Evolutionary conservation across 306 rosid species (phyloP), one percentile per base, ranked within the genome.

Genomic region (Vicia faba): DNA sequence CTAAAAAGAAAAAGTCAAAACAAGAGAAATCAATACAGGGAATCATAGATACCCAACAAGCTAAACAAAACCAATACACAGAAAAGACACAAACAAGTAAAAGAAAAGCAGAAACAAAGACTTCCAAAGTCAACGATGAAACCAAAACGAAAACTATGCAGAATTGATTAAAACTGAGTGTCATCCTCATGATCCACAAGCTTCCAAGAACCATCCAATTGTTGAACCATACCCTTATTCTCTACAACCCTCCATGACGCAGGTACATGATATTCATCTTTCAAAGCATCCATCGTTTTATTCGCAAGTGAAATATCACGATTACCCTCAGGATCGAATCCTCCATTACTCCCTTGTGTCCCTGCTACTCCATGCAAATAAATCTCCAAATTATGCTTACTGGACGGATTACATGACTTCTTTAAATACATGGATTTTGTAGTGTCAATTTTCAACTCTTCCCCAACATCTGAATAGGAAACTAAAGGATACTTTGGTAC

Each of bases 311-410:
- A 85, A 63, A 92, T 63, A 51, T 86, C 96, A 4, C 98, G 88
- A 19, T 64, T 45, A 31, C 87, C 85, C 35, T 72, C 88, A 29
- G 89, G 25, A 70, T 75, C 70, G 63, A 89, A 92, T 2, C 82
- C n/a, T n/a, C n/a, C n/a, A n/a, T n/a, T n/a, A n/a, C n/a, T n/a
- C n/a, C n/a, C 93, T 8, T 86, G 81, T 1, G 88, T 79, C 11
- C 96, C 96, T 2, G 96, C 98, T 9, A 89, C 86, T 11, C 93
- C 98, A 81, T 92, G 96, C 85, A 92, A 29, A 49, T 92, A 82
- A 43, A 64, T 88, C 75, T 92, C 98, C 78, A 89, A 36, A 75
- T 87, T 84, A 80, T 92, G 98, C 96, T 89, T 83, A 11, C 54
- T 83, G 2, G 11, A 15, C 1, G 84, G 45, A 59, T 73, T 90